These are phyloP conservation scores for Starmerella vaccinii DNA, from an alignment of 805 yeast species.

Conservation along the genomic window DNA sequence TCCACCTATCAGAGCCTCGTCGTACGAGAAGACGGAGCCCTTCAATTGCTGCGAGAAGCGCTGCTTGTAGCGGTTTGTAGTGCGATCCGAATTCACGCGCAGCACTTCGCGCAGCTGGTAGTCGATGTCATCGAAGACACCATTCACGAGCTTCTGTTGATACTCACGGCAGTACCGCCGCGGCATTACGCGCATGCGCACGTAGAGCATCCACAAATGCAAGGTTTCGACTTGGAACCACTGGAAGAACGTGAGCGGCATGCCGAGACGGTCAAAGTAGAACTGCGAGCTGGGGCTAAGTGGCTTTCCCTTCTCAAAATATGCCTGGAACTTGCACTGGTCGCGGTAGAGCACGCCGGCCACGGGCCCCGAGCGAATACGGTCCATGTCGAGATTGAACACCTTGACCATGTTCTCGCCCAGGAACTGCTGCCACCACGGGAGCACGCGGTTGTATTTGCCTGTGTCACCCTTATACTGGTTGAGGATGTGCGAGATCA, in stretches of 20 bases:
- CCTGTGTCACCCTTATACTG: constrained; percentile 28
- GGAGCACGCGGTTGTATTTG: constrained; percentile 21
- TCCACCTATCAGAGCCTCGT: constrained; percentile 76
- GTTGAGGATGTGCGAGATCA: constrained; percentile 26
- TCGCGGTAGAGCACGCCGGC: constrained; percentile 84
- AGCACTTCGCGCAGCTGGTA: constrained; percentile 73
- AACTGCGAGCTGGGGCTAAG: constrained; percentile 64
- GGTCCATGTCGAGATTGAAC: constrained; percentile 81
- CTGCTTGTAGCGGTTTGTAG: constrained; percentile 75
- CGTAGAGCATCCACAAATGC: constrained; percentile 89
- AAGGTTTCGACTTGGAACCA: constrained; percentile 89
- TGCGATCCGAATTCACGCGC: constrained; percentile 69
- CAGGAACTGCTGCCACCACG: constrained; percentile 29
- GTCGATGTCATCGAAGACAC: constrained; percentile 84
- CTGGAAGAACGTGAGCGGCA: constrained; percentile 84
- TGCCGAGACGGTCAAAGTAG: constrained; percentile 71
- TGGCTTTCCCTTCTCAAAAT: constrained; percentile 26
- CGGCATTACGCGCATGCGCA: constrained; percentile 94
- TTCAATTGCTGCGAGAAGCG: constrained; percentile 83
- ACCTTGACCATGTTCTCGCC: constrained; percentile 31
- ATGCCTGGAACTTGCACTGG: constrained; percentile 75
- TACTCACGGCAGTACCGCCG: constrained; percentile 77
- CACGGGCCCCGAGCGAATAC: constrained; percentile 82
- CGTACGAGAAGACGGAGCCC: constrained; percentile 83
- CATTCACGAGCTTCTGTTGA: constrained; percentile 83